Evolutionary conservation across 306 rosid species (phyloP), one percentile per base, ranked within the genome.

Genomic region (Citrullus mucosospermus): DNA sequence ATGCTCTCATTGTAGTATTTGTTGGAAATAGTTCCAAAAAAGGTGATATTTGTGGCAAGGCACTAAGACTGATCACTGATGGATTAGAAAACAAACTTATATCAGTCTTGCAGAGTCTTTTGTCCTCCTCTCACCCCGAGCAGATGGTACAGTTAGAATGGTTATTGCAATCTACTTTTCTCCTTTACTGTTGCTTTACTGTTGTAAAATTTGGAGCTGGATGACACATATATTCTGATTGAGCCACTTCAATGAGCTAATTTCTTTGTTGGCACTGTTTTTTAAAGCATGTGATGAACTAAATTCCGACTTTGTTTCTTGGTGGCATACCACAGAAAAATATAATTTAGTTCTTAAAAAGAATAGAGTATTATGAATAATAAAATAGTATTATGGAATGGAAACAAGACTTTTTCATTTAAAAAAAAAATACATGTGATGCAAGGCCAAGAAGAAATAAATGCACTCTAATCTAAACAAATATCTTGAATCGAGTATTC

Each of bases 11-110:
- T 89, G 88, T 87, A 94, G 98, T 92, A 80, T 90, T 91, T 78
- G 74, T 87, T 71, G 93, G 85, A 80, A 81, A 82, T 81, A 86
- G 77, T 73, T 82, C 86, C 39, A 80, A 28, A 68, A 87, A 88
- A 78, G 91, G 81, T 63, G 77, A 78, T 82, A 85, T 87, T 68
- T 85, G 81, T 84, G 89, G 86, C 85, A 93, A 85, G 86, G 97
- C 88, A 28, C 80, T 76, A 80, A 88, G 88, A 81, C 81, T 94
- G 84, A 81, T 94, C 82, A 83, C 84, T 20, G 90, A 88, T 83
- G 97, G 97, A 77, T 84, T 94, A 74, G 98, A 94, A 82, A 78
- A 62, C 82, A 94, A 87, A 83, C 78, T 91, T 80, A 78, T 94
- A 82, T 86, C 81, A 28, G 79, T 87, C 75, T 78, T 92, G 75